A percentile compares a stretch with the other conserved stretches of the same genome.
Conservation (phyloP, 768 basidiomycete species). For the Candolleomyces efflorescens region DNA sequence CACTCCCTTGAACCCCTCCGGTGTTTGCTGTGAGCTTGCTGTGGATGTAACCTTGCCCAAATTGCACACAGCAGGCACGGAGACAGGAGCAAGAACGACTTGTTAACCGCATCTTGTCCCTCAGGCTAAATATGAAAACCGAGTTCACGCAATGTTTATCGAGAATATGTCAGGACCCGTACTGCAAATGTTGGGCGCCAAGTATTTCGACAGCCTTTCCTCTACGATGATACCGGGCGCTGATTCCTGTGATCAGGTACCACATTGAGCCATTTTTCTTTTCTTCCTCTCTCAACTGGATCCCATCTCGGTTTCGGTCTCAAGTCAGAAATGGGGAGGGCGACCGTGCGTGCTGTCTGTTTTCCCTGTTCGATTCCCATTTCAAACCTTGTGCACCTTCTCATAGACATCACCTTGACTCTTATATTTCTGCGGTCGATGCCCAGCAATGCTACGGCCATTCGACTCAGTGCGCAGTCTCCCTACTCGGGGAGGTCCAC, state of each 20-base stretch:
- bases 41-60: neutral
- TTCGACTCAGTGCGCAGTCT: conserved; percentile 12
- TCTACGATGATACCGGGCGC: too few relatives aligned
- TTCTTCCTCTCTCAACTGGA: conserved; percentile 63
- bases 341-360: conserved; percentile 46
- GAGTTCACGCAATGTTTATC: conserved; percentile 49
- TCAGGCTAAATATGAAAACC: conserved; percentile 12
- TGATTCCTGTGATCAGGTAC: too few relatives aligned
- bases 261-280: conserved; percentile 65
- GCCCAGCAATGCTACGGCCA: conserved; percentile 16
- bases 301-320: conserved; percentile 62
- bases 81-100: too few relatives aligned
- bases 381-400: neutral
- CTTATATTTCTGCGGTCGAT: conserved; percentile 51
- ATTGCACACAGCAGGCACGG: neutral
- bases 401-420: conserved; percentile 52
- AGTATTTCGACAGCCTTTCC: conserved; percentile 24
- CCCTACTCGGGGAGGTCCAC: conserved; percentile 13
- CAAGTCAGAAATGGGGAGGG: conserved; percentile 31
- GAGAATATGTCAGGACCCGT: conserved; percentile 49
- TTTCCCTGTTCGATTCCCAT: too few relatives aligned
- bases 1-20: neutral
- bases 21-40: neutral
- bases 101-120: conserved; percentile 25
- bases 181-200: conserved; percentile 57